Evolutionary conservation across 2,329 filamentous ascomycete genomes (phyloP).

Genomic region (Penicillium glabrum): DNA sequence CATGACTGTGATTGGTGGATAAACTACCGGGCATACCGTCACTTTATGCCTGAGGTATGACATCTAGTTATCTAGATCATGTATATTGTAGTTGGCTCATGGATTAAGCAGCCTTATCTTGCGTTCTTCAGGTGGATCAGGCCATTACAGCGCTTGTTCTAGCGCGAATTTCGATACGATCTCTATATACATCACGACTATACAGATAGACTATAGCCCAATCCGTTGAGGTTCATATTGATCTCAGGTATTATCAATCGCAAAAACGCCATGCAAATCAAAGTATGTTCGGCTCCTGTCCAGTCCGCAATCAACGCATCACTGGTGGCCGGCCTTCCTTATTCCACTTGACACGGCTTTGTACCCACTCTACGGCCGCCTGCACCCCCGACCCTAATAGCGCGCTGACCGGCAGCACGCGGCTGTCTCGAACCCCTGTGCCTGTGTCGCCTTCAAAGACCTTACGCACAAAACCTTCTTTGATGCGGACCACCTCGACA

Average conservation of each 20-base stretch:
- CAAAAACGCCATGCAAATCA: constrained; percentile 19
- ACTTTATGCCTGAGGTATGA: neutral
- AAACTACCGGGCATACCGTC: neutral
- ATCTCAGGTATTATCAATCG: neutral
- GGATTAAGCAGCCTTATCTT: neutral
- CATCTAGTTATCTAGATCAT: neutral
- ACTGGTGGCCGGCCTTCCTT: constrained; percentile 88
- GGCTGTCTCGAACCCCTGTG: constrained; percentile 78
- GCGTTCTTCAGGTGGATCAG: neutral
- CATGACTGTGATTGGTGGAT: neutral
- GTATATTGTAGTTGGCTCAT: neutral
- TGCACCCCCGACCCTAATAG: constrained; percentile 77
- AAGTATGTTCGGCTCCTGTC: constrained; percentile 6
- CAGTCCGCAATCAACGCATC: constrained; percentile 66
- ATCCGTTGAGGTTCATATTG: neutral
- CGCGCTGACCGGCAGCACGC: constrained; percentile 90
- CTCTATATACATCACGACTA: neutral
- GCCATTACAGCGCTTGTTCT: neutral
- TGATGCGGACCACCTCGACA: constrained; percentile 94
- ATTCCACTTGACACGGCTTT: constrained; percentile 91
- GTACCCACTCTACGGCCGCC: constrained; percentile 96
- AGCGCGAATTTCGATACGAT: neutral
- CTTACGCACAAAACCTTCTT: constrained; percentile 91
- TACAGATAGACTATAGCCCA: neutral
- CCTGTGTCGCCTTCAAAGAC: constrained; percentile 95